Conservation (phyloP, 345 rosid species). For the Limnanthes douglasii region DNA sequence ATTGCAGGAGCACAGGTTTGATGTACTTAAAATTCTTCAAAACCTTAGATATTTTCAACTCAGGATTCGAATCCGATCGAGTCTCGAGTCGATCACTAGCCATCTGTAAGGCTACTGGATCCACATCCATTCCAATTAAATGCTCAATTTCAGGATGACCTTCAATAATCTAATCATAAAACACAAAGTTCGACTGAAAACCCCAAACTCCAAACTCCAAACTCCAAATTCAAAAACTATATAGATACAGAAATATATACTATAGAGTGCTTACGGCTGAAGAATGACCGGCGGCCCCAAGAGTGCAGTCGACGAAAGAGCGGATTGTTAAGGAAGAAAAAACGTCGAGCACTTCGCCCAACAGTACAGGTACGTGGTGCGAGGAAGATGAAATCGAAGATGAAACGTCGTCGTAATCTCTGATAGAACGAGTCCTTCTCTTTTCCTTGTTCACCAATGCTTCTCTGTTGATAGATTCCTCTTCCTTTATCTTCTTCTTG, state of each 20-base stretch:
- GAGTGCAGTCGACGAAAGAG: conserved; percentile 79
- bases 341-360: conserved; percentile 71
- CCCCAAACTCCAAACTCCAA: conserved; percentile 3
- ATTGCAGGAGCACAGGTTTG: conserved; percentile 28
- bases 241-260: not conserved
- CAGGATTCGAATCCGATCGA: conserved; percentile 25
- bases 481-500: conserved; percentile 13
- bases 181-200: too few relatives aligned
- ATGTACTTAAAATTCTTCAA: conserved; percentile 48
- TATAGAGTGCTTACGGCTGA: conserved; percentile 40
- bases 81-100: conserved; percentile 33
- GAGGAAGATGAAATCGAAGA: conserved; percentile 12
- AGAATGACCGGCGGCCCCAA: conserved; percentile 91
- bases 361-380: conserved; percentile 70
- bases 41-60: conserved; percentile 28
- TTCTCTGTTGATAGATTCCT: conserved; percentile 8
- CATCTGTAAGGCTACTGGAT: conserved; percentile 56
- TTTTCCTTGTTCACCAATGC: conserved; percentile 29
- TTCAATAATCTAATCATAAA: conserved; percentile 59
- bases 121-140: conserved; percentile 84
- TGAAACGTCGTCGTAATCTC: conserved; percentile 22
- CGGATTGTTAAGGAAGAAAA: conserved; percentile 38
- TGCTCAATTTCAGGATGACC: conserved; percentile 46
- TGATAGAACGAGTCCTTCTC: conserved; percentile 71
- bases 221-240: conserved; percentile 1